Evolutionary conservation across 2,329 filamentous ascomycete species (phyloP), one percentile per base, ranked within the genome.

Genomic region (Huntiella decipiens): DNA sequence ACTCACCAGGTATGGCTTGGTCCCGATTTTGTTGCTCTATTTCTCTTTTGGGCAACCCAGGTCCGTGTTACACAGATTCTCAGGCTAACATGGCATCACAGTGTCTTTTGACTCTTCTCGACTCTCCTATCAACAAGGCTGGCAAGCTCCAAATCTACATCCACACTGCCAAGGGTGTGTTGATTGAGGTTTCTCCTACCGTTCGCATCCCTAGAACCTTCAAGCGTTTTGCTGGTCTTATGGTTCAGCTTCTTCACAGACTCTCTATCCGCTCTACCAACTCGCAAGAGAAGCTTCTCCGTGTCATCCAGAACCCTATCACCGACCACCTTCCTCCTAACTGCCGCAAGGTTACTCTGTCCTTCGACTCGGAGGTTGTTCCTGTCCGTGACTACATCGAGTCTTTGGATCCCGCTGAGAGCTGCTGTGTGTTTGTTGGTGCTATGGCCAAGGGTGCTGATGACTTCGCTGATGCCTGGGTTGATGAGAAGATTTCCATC

Each of bases 101-200:
- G 91, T 98, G 91, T 62, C 77, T 98, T 43, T 78, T 98, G 55
- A 98, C 91, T 41, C 77, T 98, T 31, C 79, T 98, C 57, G 91
- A 98, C 61, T 98, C 91, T 15, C 91, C 91, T 41, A 82, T 96
- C 71, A 98, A 98, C 73, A 98, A 98, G 65, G 87, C 88, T 48
- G 91, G 91, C 57, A 88, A 79, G 64, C 78, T 98, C 35, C 91
- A 98, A 64, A 96, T 98, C 58, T 98, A 92, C 67, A 96, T 98
- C 53, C 87, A 94, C 63, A 96, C 91, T 4, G 86, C 88, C 53
- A 95, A 94, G 65, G 88, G 91, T 44, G 88, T 96, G 33, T 70
- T 98, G 55, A 98, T 98, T 57, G 86, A 96, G 66, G 88, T 98
- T 53, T 95, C 86, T 58, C 91, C 91, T n/a, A 87, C 86, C 6